Evolutionary conservation across 192 early-diverging fungal genomes (phyloP).

Genomic region (Coemansia sp.): DNA sequence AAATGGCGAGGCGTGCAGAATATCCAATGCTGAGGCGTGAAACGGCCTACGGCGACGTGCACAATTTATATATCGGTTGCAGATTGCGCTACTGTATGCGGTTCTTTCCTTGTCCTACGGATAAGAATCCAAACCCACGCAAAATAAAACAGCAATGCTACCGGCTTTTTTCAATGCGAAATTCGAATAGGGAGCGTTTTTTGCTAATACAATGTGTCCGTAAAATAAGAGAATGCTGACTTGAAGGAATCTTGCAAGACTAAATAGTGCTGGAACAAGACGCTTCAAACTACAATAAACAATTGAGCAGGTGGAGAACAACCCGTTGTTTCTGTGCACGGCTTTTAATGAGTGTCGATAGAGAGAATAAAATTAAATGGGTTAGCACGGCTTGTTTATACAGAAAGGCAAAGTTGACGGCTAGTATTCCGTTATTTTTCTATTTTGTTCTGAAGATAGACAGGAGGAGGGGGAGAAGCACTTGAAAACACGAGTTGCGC

Average conservation of each 20-base stretch:
- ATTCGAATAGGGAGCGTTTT: background rate
- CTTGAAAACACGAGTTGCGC: too few relatives aligned
- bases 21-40: background rate
- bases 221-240: background rate
- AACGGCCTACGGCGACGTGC: background rate
- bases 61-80: background rate
- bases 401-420: background rate
- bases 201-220: background rate
- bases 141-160: background rate
- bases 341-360: background rate
- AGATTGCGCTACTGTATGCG: constrained; percentile 1
- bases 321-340: background rate
- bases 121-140: background rate
- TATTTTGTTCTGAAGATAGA: background rate
- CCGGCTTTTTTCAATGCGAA: background rate
- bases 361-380: background rate
- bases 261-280: background rate
- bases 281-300: background rate
- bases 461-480: background rate
- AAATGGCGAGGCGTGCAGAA: constrained; percentile 4
- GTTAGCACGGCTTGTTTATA: too few relatives aligned
- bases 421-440: background rate
- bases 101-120: background rate
- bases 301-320: background rate
- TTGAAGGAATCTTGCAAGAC: background rate